These are phyloP conservation scores for Mucor sp. DNA, from an alignment of 371 early-diverging fungal species.

Conservation along the genomic window DNA sequence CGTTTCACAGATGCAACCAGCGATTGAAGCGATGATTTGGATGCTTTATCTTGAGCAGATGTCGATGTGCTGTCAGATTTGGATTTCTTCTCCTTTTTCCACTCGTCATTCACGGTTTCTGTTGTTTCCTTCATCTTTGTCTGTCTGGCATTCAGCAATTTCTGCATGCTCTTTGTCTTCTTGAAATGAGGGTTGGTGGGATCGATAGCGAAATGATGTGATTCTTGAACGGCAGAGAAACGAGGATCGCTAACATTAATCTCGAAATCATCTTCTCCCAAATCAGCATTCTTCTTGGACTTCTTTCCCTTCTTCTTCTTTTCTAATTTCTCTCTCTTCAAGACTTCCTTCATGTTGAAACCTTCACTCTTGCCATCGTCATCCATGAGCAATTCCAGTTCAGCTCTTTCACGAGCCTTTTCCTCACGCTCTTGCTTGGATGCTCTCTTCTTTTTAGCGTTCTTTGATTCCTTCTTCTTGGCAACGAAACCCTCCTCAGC, in stretches of 20 bases:
- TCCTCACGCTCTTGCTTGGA: slow-evolving; percentile 64
- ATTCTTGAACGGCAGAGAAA: slow-evolving; percentile 80
- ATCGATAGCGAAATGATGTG: slow-evolving; percentile 92
- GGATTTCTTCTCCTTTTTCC: slow-evolving; percentile 35
- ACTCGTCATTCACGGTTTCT: slow-evolving; percentile 27
- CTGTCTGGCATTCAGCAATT: slow-evolving; percentile 76
- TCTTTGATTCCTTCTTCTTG: slow-evolving; percentile 39
- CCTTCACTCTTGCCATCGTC: slow-evolving; percentile 65
- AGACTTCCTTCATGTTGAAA: slow-evolving; percentile 85
- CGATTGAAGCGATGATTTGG: slow-evolving; percentile 49
- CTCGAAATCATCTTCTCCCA: slow-evolving; percentile 77
- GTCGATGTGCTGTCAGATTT: slow-evolving; percentile 2
- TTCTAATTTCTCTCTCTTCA: slow-evolving; percentile 90
- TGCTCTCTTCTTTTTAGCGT: slow-evolving; percentile 49
- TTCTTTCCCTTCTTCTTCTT: slow-evolving; percentile 63
- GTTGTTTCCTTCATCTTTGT: slow-evolving; percentile 40
- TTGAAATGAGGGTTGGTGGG: slow-evolving; percentile 95
- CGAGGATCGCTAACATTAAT: slow-evolving; percentile 86
- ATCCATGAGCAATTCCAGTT: slow-evolving; percentile 84
- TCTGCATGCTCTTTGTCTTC: slow-evolving; percentile 90
- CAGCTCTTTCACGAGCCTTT: slow-evolving; percentile 68
- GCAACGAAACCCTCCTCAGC: slow-evolving; percentile 35
- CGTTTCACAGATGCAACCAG: slow-evolving; percentile 64
- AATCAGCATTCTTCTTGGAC: slow-evolving; percentile 50
- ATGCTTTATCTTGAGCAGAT: not conserved